Evolutionary conservation across 345 rosid species (phyloP).

Genomic region (Turritis glabra): DNA sequence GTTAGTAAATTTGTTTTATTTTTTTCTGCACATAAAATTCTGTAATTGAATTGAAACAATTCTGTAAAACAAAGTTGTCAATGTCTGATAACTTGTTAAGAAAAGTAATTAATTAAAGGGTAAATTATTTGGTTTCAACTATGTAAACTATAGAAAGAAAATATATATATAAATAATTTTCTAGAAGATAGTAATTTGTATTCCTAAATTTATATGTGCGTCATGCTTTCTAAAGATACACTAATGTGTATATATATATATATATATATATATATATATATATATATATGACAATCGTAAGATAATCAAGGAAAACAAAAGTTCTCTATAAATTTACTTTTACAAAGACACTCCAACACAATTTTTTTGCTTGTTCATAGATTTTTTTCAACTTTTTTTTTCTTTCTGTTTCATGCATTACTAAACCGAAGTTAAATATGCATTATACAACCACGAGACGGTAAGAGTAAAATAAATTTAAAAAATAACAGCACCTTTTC

Average conservation of each 20-base stretch:
- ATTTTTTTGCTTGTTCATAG: neutral
- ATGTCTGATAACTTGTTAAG: neutral
- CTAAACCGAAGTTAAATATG: neutral
- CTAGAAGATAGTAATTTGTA: neutral
- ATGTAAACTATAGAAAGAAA: neutral
- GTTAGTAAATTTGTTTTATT: too few relatives aligned
- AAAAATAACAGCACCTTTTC: constrained; percentile 1
- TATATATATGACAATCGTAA: neutral
- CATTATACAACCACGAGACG: neutral
- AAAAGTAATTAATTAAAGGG: neutral
- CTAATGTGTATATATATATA: neutral
- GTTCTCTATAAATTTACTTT: neutral
- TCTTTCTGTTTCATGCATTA: neutral
- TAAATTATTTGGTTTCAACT: neutral
- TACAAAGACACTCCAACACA: neutral
- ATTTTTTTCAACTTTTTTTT: neutral
- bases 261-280: too few relatives aligned
- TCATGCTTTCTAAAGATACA: neutral
- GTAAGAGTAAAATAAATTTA: neutral
- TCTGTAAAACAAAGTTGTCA: neutral
- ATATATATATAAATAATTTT: neutral
- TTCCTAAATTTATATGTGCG: neutral
- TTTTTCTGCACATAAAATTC: neutral
- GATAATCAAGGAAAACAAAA: neutral
- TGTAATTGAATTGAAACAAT: neutral